A percentile compares a stretch with the other conserved stretches of the same genome.
These are phyloP conservation scores for Tetradesmus lagerheimii DNA, from an alignment of 139 green algal species.

Conservation along the genomic window DNA sequence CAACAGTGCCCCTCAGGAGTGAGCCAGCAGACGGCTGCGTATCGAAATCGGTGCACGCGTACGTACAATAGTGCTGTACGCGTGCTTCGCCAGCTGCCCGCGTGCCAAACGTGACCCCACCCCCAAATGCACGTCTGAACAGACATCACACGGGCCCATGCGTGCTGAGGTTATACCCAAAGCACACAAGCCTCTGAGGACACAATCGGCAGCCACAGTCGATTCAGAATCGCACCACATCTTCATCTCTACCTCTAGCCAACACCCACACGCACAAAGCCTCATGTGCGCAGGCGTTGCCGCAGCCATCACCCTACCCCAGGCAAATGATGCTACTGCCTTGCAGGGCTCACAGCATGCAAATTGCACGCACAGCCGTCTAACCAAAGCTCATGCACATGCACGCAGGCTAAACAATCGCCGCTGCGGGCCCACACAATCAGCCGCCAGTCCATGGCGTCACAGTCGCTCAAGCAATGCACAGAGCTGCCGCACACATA, in stretches of 20 bases:
- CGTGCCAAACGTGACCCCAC: neutral
- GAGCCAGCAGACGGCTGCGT: neutral
- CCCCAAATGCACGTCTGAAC: neutral
- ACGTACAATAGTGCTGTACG: neutral
- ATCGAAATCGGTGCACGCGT: neutral
- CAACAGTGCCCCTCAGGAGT: neutral
- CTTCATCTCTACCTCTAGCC: neutral
- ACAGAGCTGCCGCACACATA: neutral
- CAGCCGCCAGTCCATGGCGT: neutral
- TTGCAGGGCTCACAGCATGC: too few species aligned
- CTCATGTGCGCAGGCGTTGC: too few species aligned
- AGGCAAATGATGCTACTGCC: too few species aligned
- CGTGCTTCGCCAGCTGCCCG: neutral
- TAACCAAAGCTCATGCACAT: neutral
- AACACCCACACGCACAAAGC: too few species aligned
- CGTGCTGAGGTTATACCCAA: neutral
- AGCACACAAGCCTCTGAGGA: neutral
- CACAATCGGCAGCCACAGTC: neutral
- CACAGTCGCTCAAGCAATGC: neutral
- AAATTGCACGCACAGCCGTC: too few species aligned
- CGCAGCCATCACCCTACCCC: too few species aligned
- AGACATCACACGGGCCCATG: neutral
- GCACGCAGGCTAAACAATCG: neutral
- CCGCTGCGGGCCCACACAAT: neutral
- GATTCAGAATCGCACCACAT: neutral